phyloP scores from a whole-genome alignment of 2,329 filamentous ascomycete species.

The Tolypocladium amazonense region DNA sequence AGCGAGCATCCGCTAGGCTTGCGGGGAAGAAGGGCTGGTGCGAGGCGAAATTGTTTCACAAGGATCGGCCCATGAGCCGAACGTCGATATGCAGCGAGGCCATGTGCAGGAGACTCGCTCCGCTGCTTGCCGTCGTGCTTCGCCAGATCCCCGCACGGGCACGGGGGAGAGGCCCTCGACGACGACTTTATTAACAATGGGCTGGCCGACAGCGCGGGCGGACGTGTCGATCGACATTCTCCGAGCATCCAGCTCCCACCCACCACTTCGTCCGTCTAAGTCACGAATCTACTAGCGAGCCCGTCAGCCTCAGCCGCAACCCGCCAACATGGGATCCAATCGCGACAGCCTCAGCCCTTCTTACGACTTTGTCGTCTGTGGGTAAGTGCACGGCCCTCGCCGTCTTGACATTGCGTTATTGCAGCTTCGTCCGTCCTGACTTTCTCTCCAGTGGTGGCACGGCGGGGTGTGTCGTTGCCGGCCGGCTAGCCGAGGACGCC shows the following conservation, averaged over 20 bases:
- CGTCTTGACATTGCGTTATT: not conserved
- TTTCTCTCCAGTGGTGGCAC: conserved; percentile 18
- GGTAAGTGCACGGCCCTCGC: conserved; percentile 12
- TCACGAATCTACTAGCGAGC: not conserved
- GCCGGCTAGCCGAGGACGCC: conserved; percentile 23
- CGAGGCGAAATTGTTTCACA: not conserved
- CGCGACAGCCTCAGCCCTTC: not conserved
- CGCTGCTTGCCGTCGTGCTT: not conserved
- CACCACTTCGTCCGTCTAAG: not conserved
- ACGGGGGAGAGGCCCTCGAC: not conserved
- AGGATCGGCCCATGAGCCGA: not conserved
- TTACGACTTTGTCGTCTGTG: conserved; percentile 24
- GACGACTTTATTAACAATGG: not conserved
- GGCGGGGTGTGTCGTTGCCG: conserved; percentile 24
- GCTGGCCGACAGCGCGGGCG: not conserved
- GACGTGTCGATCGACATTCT: not conserved
- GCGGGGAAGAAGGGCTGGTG: not conserved
- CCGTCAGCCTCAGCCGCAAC: not conserved
- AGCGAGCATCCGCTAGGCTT: not conserved
- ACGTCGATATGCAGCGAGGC: not conserved
- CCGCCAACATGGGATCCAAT: not conserved
- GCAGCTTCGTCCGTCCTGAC: not conserved
- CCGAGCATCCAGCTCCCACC: not conserved
- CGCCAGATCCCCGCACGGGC: not conserved
- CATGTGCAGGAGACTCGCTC: not conserved